Evolutionary conservation across 306 rosid species (phyloP).

Genomic region (Delonix regia): DNA sequence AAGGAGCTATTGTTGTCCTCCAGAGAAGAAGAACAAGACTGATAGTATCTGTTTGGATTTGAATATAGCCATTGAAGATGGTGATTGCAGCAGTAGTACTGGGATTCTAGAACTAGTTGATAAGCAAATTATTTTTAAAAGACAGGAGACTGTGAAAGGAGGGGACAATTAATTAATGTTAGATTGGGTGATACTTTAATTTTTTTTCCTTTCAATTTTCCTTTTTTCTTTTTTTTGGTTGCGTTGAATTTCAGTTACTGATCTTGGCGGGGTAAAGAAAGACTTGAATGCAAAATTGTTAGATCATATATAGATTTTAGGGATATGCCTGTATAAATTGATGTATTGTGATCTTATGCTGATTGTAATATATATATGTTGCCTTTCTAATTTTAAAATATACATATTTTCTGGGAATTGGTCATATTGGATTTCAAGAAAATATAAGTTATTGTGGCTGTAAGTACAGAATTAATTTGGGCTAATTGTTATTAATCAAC

Average conservation of each 20-base stretch:
- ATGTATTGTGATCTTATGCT: constrained; percentile 33
- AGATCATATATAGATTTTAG: constrained; percentile 2
- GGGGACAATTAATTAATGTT: neutral
- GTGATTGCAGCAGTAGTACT: neutral
- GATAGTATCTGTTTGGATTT: constrained; percentile 58
- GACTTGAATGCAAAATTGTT: constrained; percentile 16
- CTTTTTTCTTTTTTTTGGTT: neutral
- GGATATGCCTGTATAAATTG: constrained; percentile 31
- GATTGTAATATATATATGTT: constrained; percentile 20
- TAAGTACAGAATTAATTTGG: too few species aligned
- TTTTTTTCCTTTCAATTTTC: neutral
- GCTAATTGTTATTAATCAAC: too few species aligned
- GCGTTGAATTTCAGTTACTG: constrained; percentile 30
- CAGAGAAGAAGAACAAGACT: constrained; percentile 44
- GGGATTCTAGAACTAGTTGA: constrained; percentile 65
- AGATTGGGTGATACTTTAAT: constrained; percentile 38
- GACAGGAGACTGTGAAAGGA: constrained; percentile 32
- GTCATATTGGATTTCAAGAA: neutral
- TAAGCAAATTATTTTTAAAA: constrained; percentile 52
- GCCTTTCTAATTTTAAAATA: neutral
- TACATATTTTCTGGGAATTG: neutral
- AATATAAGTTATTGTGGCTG: too few species aligned
- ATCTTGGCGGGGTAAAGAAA: constrained; percentile 30
- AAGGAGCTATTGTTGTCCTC: constrained; percentile 36
- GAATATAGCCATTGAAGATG: constrained; percentile 61